Conservation (phyloP, 306 rosid species). For the Ceratonia siliqua region DNA sequence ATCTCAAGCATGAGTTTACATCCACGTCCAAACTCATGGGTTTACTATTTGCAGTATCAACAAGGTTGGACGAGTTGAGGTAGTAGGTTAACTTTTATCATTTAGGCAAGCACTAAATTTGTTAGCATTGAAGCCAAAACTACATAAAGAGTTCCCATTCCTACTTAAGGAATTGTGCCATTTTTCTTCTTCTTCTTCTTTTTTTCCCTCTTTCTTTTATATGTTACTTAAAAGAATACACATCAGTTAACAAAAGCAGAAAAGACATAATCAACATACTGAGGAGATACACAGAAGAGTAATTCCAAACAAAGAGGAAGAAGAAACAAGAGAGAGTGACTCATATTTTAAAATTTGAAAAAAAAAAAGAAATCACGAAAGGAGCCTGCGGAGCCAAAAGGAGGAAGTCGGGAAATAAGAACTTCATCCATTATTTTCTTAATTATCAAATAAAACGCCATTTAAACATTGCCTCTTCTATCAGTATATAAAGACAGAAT, state of each 20-base stretch:
- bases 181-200: neutral
- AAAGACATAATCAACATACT: neutral
- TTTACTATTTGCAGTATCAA: neutral
- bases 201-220: neutral
- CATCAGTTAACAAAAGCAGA: neutral
- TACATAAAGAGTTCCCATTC: neutral
- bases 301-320: neutral
- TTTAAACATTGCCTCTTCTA: neutral
- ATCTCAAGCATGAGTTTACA: slow-evolving; percentile 19
- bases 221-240: neutral
- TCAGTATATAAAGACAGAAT: neutral
- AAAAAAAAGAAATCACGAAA: neutral
- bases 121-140: neutral
- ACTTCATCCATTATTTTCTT: neutral
- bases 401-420: neutral
- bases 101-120: neutral
- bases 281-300: neutral
- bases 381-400: neutral
- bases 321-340: neutral
- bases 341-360: neutral
- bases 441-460: slow-evolving; percentile 3
- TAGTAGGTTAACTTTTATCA: neutral
- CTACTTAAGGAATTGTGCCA: slow-evolving; percentile 1
- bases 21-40: neutral
- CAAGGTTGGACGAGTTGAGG: neutral